These are phyloP conservation scores for Suillus brevipes DNA, from an alignment of 768 basidiomycete species.

Conservation along the genomic window DNA sequence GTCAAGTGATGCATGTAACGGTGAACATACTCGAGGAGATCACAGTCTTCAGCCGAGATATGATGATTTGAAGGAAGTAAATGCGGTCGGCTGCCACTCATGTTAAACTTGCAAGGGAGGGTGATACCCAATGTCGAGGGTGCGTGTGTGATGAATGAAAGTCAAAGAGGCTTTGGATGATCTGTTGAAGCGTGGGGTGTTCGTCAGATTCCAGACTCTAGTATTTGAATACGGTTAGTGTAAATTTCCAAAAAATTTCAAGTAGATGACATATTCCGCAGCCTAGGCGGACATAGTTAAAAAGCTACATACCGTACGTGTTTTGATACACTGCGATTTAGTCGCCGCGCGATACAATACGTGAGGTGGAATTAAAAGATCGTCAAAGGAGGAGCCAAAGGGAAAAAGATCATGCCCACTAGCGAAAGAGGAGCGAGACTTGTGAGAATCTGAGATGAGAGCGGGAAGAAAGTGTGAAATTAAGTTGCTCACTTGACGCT, in stretches of 20 bases:
- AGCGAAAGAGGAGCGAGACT: slow-evolving; percentile 12
- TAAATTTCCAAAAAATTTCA: slow-evolving; percentile 1
- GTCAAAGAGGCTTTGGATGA: slow-evolving; percentile 9
- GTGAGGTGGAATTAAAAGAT: slow-evolving; percentile 8
- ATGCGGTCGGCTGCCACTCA: slow-evolving; percentile 22
- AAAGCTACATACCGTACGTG: slow-evolving; percentile 27
- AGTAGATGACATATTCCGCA: slow-evolving; percentile 7
- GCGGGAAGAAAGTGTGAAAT: slow-evolving; percentile 9
- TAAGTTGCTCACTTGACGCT: slow-evolving; percentile 12
- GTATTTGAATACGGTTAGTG: slow-evolving; percentile 17
- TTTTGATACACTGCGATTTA: slow-evolving; percentile 8
- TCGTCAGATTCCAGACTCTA: slow-evolving; percentile 24
- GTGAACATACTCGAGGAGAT: slow-evolving; percentile 31
- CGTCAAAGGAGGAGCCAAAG: slow-evolving; percentile 12
- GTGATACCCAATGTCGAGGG: slow-evolving; percentile 17
- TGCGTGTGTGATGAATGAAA: slow-evolving; percentile 13
- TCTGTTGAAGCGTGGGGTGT: slow-evolving; percentile 15
- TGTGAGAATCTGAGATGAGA: background rate
- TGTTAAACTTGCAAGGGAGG: slow-evolving; percentile 15
- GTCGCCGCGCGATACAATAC: background rate
- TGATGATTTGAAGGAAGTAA: slow-evolving; percentile 27
- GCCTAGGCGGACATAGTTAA: slow-evolving; percentile 6
- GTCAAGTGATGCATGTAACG: background rate
- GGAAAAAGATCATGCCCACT: slow-evolving; percentile 18
- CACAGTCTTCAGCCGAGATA: slow-evolving; percentile 16